A percentile compares a stretch with the other conserved stretches of the same genome.
phyloP scores from a whole-genome alignment of 2,329 filamentous ascomycete genomes.

The Chaetomium olivaceum region DNA sequence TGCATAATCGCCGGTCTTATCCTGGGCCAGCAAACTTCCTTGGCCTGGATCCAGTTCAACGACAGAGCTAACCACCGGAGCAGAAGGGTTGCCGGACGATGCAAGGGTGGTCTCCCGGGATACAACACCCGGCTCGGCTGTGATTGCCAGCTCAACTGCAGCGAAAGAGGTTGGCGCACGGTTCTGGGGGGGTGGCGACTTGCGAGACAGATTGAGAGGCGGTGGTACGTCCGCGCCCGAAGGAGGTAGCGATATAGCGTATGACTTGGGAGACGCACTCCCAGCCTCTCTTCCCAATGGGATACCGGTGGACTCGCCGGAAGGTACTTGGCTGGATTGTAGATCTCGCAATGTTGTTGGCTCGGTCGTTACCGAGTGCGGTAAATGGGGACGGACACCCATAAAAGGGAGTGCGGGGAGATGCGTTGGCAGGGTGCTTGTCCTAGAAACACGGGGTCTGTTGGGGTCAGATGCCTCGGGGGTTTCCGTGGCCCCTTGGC shows the following conservation, averaged over 20 bases:
- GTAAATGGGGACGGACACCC: conserved; percentile 21
- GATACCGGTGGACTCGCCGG: not conserved
- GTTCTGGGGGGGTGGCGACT: conserved; percentile 12
- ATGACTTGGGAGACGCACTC: conserved; percentile 1
- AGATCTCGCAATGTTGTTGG: conserved; percentile 3
- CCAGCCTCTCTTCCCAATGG: conserved; percentile 7
- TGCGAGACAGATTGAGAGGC: conserved; percentile 26
- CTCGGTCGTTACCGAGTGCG: conserved; percentile 15
- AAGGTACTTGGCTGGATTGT: not conserved
- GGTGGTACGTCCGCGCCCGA: conserved; percentile 22
- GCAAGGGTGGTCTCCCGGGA: conserved; percentile 1
- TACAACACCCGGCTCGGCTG: conserved; percentile 4
- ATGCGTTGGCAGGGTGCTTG: conserved; percentile 31
- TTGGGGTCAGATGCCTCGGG: not conserved
- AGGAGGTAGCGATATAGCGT: conserved; percentile 21
- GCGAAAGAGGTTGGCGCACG: conserved; percentile 3
- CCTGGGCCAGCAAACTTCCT: not conserved
- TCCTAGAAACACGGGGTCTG: conserved; percentile 24
- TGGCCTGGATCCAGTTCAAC: not conserved
- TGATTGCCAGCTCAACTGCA: conserved; percentile 4
- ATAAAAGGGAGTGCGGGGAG: conserved; percentile 33
- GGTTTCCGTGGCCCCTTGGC: conserved; percentile 4
- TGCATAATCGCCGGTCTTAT: not conserved
- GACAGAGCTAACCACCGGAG: not conserved
- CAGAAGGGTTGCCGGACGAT: not conserved